Evolutionary conservation across 371 early-diverging fungal genomes (phyloP).

Genomic region (Saksenaea vasiformis): DNA sequence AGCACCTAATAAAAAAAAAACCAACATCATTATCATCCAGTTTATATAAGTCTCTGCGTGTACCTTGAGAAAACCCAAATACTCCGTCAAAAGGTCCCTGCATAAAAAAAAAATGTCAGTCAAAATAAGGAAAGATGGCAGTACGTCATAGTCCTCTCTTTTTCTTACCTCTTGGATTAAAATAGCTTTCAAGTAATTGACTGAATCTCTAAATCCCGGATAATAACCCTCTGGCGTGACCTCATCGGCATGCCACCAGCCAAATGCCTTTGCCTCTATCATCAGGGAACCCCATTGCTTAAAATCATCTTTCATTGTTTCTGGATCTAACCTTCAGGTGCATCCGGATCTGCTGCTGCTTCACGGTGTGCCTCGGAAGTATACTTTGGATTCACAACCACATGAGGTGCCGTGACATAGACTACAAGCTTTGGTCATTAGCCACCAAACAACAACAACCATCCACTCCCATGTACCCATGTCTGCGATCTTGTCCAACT

Average conservation of each 20-base stretch:
- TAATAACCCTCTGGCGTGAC: constrained; percentile 41
- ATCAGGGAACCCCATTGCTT: too few relatives aligned
- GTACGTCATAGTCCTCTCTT: too few relatives aligned
- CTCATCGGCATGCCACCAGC: constrained; percentile 61
- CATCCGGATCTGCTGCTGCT: constrained; percentile 48
- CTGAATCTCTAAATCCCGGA: constrained; percentile 61
- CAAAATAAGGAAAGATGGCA: too few relatives aligned
- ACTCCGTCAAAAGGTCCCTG: constrained; percentile 76
- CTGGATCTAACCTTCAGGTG: constrained; percentile 59
- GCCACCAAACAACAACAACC: background rate
- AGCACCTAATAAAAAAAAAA: constrained; percentile 34
- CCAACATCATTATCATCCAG: background rate
- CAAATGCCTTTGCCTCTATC: constrained; percentile 52
- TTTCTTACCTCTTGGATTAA: constrained; percentile 49
- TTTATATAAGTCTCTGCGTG: background rate
- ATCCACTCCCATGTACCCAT: constrained; percentile 44
- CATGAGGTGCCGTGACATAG: constrained; percentile 67
- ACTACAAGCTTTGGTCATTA: constrained; percentile 36
- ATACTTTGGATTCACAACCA: constrained; percentile 55
- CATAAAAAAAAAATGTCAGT: too few relatives aligned
- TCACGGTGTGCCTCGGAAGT: constrained; percentile 53
- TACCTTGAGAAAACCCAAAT: constrained; percentile 74
- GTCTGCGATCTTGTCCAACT: constrained; percentile 61
- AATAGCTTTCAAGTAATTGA: constrained; percentile 50
- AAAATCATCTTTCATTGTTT: constrained; percentile 10